These are phyloP conservation scores for Pseudonectria buxi DNA, from an alignment of 2,329 filamentous ascomycete genomes.

Conservation along the genomic window DNA sequence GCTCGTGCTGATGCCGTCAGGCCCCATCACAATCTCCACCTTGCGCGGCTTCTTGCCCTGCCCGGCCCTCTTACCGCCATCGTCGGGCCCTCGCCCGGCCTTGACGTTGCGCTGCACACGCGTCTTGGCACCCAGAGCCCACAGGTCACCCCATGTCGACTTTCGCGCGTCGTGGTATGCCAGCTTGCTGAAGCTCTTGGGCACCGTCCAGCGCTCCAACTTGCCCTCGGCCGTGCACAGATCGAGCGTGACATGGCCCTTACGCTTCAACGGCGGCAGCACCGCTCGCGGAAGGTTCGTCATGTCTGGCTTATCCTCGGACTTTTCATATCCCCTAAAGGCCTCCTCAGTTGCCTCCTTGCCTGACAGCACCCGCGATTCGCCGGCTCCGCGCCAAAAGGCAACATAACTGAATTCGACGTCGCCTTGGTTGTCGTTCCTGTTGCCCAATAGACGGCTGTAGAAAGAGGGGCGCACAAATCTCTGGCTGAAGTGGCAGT, in stretches of 20 bases:
- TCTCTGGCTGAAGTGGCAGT: constrained; percentile 84
- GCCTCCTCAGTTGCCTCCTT: constrained; percentile 55
- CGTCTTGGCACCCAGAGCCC: constrained; percentile 92
- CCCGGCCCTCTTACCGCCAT: constrained; percentile 39
- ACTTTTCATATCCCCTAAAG: constrained; percentile 63
- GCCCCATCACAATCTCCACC: constrained; percentile 29
- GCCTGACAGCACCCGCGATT: constrained; percentile 36
- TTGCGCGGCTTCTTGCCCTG: constrained; percentile 34
- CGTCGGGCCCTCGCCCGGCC: constrained; percentile 45
- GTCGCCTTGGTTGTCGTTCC: constrained; percentile 77
- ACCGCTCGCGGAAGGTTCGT: constrained; percentile 73
- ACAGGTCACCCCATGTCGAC: constrained; percentile 84
- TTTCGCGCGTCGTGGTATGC: constrained; percentile 93
- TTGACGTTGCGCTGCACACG: constrained; percentile 56
- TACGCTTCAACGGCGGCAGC: constrained; percentile 76
- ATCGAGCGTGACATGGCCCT: constrained; percentile 82
- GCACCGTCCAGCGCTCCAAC: constrained; percentile 91
- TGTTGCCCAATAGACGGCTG: constrained; percentile 64
- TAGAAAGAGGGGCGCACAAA: constrained; percentile 80
- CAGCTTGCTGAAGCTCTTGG: constrained; percentile 69
- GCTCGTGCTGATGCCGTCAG: constrained; percentile 30
- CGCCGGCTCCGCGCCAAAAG: constrained; percentile 64
- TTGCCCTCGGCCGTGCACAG: constrained; percentile 79
- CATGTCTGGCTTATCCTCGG: constrained; percentile 41
- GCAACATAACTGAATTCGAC: constrained; percentile 85